phyloP scores from a whole-genome alignment of 139 green algal genomes.

The Gonium pectorale region DNA sequence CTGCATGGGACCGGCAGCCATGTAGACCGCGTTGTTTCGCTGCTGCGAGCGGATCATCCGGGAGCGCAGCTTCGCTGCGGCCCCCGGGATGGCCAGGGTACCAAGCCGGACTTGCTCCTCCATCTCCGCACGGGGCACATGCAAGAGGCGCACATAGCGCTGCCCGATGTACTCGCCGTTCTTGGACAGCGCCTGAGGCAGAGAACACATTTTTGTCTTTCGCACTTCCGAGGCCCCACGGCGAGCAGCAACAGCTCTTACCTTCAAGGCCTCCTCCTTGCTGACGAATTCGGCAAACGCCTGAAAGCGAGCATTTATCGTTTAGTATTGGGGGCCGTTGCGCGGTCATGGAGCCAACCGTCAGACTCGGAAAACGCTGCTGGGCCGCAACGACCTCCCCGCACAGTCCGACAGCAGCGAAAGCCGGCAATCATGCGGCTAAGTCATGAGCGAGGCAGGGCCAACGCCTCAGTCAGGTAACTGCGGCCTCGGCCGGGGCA shows the following conservation, averaged over 20 bases:
- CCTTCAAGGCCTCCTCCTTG: slow-evolving; percentile 64
- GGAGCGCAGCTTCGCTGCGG: slow-evolving; percentile 64
- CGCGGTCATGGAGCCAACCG: too few relatives aligned
- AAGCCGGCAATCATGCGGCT: too few relatives aligned
- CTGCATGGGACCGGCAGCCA: slow-evolving; percentile 27
- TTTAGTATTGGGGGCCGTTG: too few relatives aligned
- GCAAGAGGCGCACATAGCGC: slow-evolving; percentile 77
- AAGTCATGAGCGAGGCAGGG: too few relatives aligned
- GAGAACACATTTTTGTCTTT: background rate
- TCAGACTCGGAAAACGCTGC: too few relatives aligned
- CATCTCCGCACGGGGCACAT: slow-evolving; percentile 77
- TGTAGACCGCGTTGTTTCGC: slow-evolving; percentile 18
- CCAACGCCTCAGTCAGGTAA: too few relatives aligned
- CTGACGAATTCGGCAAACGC: slow-evolving; percentile 71
- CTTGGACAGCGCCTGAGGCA: slow-evolving; percentile 74
- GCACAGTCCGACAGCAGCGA: too few relatives aligned
- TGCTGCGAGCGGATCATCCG: slow-evolving; percentile 58
- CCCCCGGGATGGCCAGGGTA: slow-evolving; percentile 67
- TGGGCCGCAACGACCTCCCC: too few relatives aligned
- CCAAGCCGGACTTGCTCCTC: slow-evolving; percentile 73
- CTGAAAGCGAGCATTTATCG: too few relatives aligned
- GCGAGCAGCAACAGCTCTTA: too few relatives aligned
- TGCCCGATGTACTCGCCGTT: slow-evolving; percentile 81
- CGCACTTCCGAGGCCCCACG: background rate
- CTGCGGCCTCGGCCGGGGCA: too few relatives aligned